Conservation (phyloP, 352 stramenopile genomes). For the Globisporangium recalcitrans region DNA sequence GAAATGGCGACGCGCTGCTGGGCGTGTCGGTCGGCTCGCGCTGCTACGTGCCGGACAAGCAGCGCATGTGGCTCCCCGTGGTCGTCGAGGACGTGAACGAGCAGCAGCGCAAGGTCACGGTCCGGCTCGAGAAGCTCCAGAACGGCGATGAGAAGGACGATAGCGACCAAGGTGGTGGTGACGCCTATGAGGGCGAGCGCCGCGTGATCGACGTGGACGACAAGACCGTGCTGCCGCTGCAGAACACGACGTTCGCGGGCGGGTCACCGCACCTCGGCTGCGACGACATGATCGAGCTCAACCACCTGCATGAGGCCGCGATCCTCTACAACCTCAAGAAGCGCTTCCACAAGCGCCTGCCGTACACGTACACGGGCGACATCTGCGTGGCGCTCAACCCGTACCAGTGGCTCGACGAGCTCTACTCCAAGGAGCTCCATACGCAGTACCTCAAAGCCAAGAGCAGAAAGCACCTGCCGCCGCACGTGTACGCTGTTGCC, state of each 20-base stretch:
- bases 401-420: constrained; percentile 86
- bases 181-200: constrained; percentile 18
- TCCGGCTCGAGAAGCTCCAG: constrained; percentile 34
- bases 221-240: constrained; percentile 41
- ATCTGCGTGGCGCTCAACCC: constrained; percentile 97
- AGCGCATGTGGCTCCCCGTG: constrained; percentile 65
- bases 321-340: constrained; percentile 87
- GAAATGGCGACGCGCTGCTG: constrained; percentile 11
- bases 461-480: constrained; percentile 46
- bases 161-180: constrained; percentile 10
- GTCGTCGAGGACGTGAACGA: constrained; percentile 61
- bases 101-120: constrained; percentile 32
- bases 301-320: constrained; percentile 87
- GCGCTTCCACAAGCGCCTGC: constrained; percentile 68
- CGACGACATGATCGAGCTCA: constrained; percentile 81
- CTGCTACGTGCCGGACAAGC: constrained; percentile 71
- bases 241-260: constrained; percentile 41
- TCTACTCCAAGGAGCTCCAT: constrained; percentile 69
- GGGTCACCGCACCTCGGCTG: constrained; percentile 18
- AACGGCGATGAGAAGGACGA: constrained; percentile 21
- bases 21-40: constrained; percentile 52
- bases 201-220: constrained; percentile 34
- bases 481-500: constrained; percentile 68
- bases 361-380: constrained; percentile 95
- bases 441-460: constrained; percentile 51